Evolutionary conservation across 108 stramenopile species (phyloP), one percentile per base, ranked within the genome.

Genomic region (Phaeodactylum tricornutum): DNA sequence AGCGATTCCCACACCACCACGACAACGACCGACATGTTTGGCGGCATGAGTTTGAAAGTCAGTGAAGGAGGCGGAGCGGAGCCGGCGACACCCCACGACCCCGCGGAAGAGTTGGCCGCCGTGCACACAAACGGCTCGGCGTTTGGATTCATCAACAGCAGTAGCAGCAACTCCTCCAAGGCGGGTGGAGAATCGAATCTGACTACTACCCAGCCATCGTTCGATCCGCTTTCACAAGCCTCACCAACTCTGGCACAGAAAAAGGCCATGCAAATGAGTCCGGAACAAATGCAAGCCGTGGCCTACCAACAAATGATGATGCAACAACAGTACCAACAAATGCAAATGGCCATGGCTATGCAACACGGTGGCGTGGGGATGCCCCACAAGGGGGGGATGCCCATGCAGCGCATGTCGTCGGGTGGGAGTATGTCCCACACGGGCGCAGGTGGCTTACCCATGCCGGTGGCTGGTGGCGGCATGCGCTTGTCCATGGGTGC

Each of bases 221-320:
- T 81, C 56, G 86, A 87, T 59, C 86, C 86, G n/a, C 64, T 87
- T 21, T 21, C 55, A 34, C 31, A 27, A 34, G 31, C 14, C 0
- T 21, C 37, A 23, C 24, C 55, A 9, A 37, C 26, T 2, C 55
- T 15, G 56, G 42, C 28, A 12, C 48, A 34, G 15, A 32, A 49
- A 39, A 55, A 59, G 42, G 66, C 64, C 61, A 69, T 68, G 68
- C 40, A 52, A 21, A 32, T 65, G 28, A 68, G 64, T 14, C 60
- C 67, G 2, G 71, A 74, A 22, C 79, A 75, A 63, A 79, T 90
- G 81, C 86, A 87, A 62, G 81, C 81, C 22, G 68, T 83, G 67
- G 56, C 61, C 2, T 80, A 80, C 53, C 87, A 85, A 45, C 87
- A 90, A 53, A 69, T 82, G 53, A 68, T 81, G 72, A 75, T 71